Evolutionary conservation across 176 grass and related monocot genomes (phyloP).

Genomic region (Avena insularis): DNA sequence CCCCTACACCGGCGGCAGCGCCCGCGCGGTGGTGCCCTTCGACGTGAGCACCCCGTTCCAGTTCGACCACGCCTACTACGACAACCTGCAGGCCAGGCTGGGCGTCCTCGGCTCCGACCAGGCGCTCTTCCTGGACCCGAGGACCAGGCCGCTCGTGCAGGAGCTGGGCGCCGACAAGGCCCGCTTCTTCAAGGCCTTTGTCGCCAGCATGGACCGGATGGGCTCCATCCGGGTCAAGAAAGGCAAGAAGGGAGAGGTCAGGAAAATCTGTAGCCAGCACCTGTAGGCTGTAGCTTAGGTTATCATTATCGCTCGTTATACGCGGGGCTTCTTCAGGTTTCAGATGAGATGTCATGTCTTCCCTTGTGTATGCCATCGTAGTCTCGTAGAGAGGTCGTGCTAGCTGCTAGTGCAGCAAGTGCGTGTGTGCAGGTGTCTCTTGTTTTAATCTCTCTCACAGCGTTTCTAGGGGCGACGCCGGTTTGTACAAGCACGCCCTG

Average conservation of each 20-base stretch:
- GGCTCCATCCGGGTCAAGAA: conserved; percentile 85
- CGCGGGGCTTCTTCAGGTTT: neutral
- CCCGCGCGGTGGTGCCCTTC: conserved; percentile 64
- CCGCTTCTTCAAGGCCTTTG: conserved; percentile 74
- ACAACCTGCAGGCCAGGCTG: conserved; percentile 72
- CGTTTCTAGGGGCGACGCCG: neutral
- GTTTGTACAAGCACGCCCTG: neutral
- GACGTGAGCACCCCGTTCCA: conserved; percentile 78
- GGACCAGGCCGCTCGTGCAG: conserved; percentile 70
- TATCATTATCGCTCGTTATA: neutral
- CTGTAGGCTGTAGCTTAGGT: neutral
- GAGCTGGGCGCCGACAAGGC: conserved; percentile 61
- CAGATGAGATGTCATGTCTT: neutral
- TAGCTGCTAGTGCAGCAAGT: conserved; percentile 4
- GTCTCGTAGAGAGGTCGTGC: neutral
- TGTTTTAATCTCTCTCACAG: neutral
- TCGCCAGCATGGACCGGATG: conserved; percentile 72
- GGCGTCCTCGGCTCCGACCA: conserved; percentile 86
- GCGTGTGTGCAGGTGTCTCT: neutral
- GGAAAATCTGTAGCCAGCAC: conserved; percentile 75
- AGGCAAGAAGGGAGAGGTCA: conserved; percentile 79
- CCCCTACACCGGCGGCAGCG: conserved; percentile 60
- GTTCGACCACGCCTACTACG: conserved; percentile 76
- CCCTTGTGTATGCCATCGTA: neutral
- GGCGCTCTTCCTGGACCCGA: conserved; percentile 63